phyloP scores from a whole-genome alignment of 257 asterid species.

The Datura wrightii region DNA sequence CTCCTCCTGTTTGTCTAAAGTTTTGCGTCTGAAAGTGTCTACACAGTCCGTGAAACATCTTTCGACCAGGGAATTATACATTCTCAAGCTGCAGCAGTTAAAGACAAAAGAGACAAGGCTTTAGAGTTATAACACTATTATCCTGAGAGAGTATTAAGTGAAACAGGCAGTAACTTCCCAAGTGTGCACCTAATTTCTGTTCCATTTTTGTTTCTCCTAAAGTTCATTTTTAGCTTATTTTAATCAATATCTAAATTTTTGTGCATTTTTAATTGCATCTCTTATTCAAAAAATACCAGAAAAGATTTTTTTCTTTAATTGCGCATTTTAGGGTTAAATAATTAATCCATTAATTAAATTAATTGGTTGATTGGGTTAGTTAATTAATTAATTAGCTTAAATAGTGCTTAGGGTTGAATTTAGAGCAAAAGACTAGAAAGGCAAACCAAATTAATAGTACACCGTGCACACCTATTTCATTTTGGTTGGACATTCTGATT shows the following conservation, averaged over 20 bases:
- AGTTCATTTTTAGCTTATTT: background rate
- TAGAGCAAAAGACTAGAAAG: too few relatives aligned
- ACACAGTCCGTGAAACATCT: slow-evolving; percentile 90
- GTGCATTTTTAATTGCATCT: background rate
- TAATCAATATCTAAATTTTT: background rate
- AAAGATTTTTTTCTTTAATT: background rate
- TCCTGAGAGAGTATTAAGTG: background rate
- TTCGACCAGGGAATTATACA: slow-evolving; percentile 85
- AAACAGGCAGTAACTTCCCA: background rate
- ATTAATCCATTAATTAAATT: background rate
- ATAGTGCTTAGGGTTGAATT: too few relatives aligned
- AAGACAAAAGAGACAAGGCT: background rate
- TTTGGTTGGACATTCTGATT: background rate
- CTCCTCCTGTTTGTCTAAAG: slow-evolving; percentile 91
- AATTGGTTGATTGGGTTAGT: background rate
- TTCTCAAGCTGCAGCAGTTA: slow-evolving; percentile 66
- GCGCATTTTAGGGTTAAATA: background rate
- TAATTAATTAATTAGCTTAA: too few relatives aligned
- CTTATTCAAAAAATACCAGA: background rate
- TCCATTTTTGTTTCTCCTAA: background rate
- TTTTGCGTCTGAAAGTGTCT: slow-evolving; percentile 74
- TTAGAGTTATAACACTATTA: background rate
- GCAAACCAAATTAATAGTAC: too few relatives aligned
- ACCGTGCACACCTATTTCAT: too few relatives aligned
- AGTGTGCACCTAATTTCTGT: too few relatives aligned